phyloP scores from a whole-genome alignment of 1,284 basidiomycete genomes.

The Ustilago sp. region DNA sequence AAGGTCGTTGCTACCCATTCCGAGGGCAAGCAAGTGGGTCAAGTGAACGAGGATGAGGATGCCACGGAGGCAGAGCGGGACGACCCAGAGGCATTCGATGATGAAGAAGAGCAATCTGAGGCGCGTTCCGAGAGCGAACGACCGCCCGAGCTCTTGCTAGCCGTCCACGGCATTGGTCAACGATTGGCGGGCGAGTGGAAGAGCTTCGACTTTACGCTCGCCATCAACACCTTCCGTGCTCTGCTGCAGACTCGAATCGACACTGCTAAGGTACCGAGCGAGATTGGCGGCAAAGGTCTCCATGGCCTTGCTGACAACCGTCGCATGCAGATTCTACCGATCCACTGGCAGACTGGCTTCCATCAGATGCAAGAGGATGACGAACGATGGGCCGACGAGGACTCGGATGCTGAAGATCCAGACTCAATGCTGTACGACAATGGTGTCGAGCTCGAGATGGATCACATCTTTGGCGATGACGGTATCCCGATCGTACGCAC shows the following conservation, averaged over 20 bases:
- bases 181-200: slow-evolving; percentile 57
- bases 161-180: slow-evolving; percentile 66
- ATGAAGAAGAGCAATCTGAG: slow-evolving; percentile 41
- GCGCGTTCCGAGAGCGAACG: slow-evolving; percentile 29
- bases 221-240: slow-evolving; percentile 53
- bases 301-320: slow-evolving; percentile 56
- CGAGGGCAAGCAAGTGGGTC: slow-evolving; percentile 11
- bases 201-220: slow-evolving; percentile 54
- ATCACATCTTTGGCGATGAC: slow-evolving; percentile 53
- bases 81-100: slow-evolving; percentile 50
- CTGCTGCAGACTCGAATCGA: slow-evolving; percentile 56
- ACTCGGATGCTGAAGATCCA: slow-evolving; percentile 43
- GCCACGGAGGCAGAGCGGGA: slow-evolving; percentile 37
- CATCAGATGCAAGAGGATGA: slow-evolving; percentile 69
- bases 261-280: slow-evolving; percentile 46
- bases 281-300: slow-evolving; percentile 56
- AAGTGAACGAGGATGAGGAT: slow-evolving; percentile 14
- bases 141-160: slow-evolving; percentile 42
- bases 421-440: slow-evolving; percentile 55
- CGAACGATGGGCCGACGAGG: slow-evolving; percentile 69
- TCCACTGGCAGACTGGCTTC: slow-evolving; percentile 74
- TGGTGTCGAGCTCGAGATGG: slow-evolving; percentile 70
- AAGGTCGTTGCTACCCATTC: background rate
- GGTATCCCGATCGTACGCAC: slow-evolving; percentile 59
- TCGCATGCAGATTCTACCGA: slow-evolving; percentile 73